Conservation (phyloP, 441 rosid species). For the Erodium trifolium region DNA sequence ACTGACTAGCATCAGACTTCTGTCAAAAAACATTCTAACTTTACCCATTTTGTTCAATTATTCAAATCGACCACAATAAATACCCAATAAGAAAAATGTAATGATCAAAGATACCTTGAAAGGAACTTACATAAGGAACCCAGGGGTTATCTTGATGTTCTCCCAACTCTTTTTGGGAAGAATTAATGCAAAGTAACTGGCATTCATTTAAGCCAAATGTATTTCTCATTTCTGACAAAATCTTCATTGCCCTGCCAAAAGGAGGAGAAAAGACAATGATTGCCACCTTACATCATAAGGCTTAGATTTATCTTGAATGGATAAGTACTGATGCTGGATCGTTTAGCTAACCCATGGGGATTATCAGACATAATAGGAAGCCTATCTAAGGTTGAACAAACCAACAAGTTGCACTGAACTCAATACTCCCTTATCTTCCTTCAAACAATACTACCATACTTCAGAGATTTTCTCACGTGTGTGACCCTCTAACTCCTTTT, state of each 20-base stretch:
- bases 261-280: constrained; percentile 14
- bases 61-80: constrained; percentile 16
- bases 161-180: constrained; percentile 60
- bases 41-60: constrained; percentile 14
- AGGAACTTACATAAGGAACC: constrained; percentile 55
- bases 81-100: constrained; percentile 7
- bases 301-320: constrained; percentile 1
- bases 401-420: neutral
- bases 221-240: constrained; percentile 79
- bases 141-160: constrained; percentile 70
- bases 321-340: constrained; percentile 3
- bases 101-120: constrained; percentile 20
- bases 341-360: neutral
- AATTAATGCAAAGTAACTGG: constrained; percentile 81
- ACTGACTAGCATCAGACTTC: constrained; percentile 46
- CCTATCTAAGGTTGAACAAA: neutral
- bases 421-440: neutral
- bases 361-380: neutral
- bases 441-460: neutral
- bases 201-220: constrained; percentile 76
- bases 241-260: constrained; percentile 65
- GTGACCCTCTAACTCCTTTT: neutral
- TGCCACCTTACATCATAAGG: constrained; percentile 13
- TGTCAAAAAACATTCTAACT: constrained; percentile 34
- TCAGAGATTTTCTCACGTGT: neutral